Evolutionary conservation across 768 basidiomycete species (phyloP).

Genomic region (Phylloporus arenicola): DNA sequence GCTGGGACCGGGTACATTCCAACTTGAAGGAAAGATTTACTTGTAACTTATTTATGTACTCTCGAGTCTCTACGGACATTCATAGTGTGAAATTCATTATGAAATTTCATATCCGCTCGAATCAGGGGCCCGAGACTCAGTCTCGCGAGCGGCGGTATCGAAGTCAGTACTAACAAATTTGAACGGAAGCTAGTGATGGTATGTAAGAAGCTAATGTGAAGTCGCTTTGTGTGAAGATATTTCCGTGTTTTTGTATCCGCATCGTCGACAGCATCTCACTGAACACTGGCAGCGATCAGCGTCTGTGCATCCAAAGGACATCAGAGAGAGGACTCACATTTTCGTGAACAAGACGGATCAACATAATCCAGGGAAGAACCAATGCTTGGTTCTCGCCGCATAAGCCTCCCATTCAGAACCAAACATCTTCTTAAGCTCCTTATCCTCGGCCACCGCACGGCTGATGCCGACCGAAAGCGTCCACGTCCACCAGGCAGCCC

Average conservation of each 20-base stretch:
- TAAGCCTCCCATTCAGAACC: slow-evolving; percentile 45
- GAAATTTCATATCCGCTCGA: too few species aligned
- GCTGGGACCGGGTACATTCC: too few species aligned
- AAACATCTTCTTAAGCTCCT: slow-evolving; percentile 43
- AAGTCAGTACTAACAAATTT: neutral
- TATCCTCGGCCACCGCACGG: slow-evolving; percentile 47
- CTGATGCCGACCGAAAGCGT: slow-evolving; percentile 44
- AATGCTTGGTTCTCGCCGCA: slow-evolving; percentile 39
- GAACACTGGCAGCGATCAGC: neutral
- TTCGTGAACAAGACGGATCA: slow-evolving; percentile 15
- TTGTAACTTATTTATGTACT: too few species aligned
- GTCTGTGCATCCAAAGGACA: neutral
- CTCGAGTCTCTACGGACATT: too few species aligned
- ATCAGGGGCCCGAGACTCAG: neutral
- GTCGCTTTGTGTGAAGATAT: neutral
- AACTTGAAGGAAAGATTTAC: too few species aligned
- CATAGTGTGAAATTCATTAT: too few species aligned
- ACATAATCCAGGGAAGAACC: slow-evolving; percentile 46
- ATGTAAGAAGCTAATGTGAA: neutral
- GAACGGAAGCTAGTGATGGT: neutral
- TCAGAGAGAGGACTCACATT: neutral
- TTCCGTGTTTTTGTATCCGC: neutral
- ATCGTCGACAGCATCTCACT: neutral
- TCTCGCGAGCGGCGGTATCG: neutral
- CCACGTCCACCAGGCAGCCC: slow-evolving; percentile 47